Conservation (phyloP, 23 red algal genomes). For the Gracilaria gracilis region DNA sequence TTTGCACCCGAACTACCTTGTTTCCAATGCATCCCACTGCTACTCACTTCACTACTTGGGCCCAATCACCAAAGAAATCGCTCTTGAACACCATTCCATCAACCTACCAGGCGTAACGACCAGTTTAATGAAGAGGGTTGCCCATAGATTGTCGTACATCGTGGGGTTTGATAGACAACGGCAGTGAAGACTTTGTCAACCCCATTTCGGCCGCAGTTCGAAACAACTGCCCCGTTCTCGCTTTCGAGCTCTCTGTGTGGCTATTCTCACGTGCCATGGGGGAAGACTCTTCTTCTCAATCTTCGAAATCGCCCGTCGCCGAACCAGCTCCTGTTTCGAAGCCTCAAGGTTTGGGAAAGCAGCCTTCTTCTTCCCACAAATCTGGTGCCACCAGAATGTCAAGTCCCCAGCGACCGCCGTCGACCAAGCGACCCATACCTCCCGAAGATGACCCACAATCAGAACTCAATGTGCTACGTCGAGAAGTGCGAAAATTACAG, state of each 20-base stretch:
- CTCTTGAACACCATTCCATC: neutral
- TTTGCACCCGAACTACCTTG: neutral
- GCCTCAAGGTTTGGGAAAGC: neutral
- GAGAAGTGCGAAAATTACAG: slow-evolving; percentile 58
- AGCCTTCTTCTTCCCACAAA: slow-evolving; percentile 4
- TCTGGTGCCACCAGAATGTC: neutral
- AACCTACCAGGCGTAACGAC: neutral
- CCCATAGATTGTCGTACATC: neutral
- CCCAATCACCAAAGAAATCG: neutral
- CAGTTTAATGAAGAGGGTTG: neutral
- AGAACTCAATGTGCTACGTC: slow-evolving; percentile 68
- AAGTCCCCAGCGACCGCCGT: neutral
- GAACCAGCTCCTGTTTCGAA: slow-evolving; percentile 13
- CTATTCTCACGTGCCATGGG: neutral
- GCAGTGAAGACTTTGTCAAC: neutral
- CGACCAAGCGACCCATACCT: neutral
- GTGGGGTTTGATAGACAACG: neutral
- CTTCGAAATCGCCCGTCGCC: neutral
- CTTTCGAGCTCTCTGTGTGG: neutral
- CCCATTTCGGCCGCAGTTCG: neutral
- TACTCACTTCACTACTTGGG: neutral
- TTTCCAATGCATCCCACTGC: too few species aligned
- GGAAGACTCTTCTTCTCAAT: slow-evolving; percentile 8
- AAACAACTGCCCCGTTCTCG: neutral
- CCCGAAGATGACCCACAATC: slow-evolving; percentile 59